A percentile compares a stretch with the other conserved stretches of the same genome.
These are phyloP conservation scores for Blastobotrys raffinosifermentans DNA, from an alignment of 1,139 yeast genomes.

Conservation along the genomic window DNA sequence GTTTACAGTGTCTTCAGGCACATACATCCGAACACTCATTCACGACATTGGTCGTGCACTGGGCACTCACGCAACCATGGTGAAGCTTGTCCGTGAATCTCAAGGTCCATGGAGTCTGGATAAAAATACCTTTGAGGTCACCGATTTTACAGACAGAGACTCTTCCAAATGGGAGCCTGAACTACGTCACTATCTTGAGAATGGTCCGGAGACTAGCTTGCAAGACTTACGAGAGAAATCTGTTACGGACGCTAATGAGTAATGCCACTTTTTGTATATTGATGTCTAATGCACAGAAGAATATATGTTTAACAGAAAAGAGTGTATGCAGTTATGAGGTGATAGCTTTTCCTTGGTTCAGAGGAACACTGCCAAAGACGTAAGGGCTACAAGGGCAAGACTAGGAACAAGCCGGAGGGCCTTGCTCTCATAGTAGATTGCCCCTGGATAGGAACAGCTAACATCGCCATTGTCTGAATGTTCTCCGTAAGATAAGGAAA, in stretches of 20 bases:
- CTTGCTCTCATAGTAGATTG: constrained; percentile 26
- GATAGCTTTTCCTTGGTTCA: background rate
- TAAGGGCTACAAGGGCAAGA: background rate
- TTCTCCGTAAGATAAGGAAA: constrained; percentile 26
- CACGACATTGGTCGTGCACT: constrained; percentile 85
- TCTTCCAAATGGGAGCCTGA: constrained; percentile 55
- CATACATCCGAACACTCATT: constrained; percentile 83
- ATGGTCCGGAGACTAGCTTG: constrained; percentile 22
- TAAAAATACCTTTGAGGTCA: constrained; percentile 60
- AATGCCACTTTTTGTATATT: background rate
- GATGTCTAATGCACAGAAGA: constrained; percentile 3
- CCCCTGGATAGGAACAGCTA: constrained; percentile 35
- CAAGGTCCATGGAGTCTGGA: constrained; percentile 83
- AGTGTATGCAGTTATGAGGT: background rate
- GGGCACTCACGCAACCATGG: constrained; percentile 86
- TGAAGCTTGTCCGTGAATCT: constrained; percentile 59
- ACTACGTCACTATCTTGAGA: constrained; percentile 16
- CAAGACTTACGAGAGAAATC: constrained; percentile 2
- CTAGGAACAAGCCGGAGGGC: constrained; percentile 2
- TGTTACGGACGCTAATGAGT: too few relatives aligned
- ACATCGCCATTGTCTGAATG: constrained; percentile 29
- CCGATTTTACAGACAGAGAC: constrained; percentile 54
- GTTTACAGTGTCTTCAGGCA: constrained; percentile 87
- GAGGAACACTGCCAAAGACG: background rate
- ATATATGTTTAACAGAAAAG: background rate